Evolutionary conservation across 331 rosid species (phyloP), one percentile per base, ranked within the genome.

Genomic region (Acacia pycnantha): DNA sequence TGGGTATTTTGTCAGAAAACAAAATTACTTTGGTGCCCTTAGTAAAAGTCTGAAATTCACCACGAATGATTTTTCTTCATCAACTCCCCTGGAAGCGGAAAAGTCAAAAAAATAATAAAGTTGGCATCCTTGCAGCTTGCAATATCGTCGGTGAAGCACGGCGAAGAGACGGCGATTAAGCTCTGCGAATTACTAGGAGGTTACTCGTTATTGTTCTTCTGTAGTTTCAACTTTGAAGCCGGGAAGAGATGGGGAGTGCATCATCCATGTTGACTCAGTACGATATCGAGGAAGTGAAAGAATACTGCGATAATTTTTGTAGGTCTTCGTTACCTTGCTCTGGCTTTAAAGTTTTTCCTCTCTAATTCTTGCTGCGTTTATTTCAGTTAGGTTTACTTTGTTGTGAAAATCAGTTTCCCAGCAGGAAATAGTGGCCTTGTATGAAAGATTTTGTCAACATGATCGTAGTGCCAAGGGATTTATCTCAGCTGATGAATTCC

Each of bases 261-360:
- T 89, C 94, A 22, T 95, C 99, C 70, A 73, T 92, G 94, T 81
- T 95, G 53, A 95, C 97, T 85, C 98, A 95, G 67, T 95, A 95
- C 80, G 99, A 95, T 82, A 95, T 95, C 48, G 99, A 95, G 82
- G 99, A 91, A 88, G 98, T 95, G 37, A 94, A 95, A 77, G 85
- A 85, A 73, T 91, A 93, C 90, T 88, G 95, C 89, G 62, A 89
- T 65, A 29, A 87, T 79, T 80, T 93, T 81, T 95, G 99, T 93
- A 75, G 83, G 94, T 35, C 7, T 51, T 66, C 11, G 14, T 62
- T 64, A 19, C 46, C 73, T 77, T 64, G 8, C 15, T 69, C 22
- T 80, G 27, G 14, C 16, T 54, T 53, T 74, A 18, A 40, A 9
- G 1, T 46, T 79, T 27, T 79, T 27, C 9, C n/a, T 18, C 62